Conservation (phyloP, 2,329 filamentous ascomycete species). For the Conoideocrella luteorostrata region DNA sequence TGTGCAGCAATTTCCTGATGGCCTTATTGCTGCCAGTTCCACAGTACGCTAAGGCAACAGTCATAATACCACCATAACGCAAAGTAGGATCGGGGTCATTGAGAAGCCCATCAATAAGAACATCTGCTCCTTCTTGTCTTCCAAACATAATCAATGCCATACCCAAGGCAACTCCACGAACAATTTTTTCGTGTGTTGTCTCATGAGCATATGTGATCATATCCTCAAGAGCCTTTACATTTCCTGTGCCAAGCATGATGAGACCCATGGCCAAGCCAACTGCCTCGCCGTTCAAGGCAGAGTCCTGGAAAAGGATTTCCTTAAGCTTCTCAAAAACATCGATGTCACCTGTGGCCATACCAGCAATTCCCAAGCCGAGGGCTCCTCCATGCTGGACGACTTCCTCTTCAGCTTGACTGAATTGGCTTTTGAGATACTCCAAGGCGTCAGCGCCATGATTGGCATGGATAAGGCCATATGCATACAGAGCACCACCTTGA, state of each 20-base stretch:
- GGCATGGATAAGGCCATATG: slow-evolving; percentile 91
- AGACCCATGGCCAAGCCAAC: slow-evolving; percentile 94
- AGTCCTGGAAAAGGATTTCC: slow-evolving; percentile 83
- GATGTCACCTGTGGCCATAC: slow-evolving; percentile 91
- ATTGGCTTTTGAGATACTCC: slow-evolving; percentile 70
- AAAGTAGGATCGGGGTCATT: slow-evolving; percentile 91
- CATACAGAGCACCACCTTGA: slow-evolving; percentile 91
- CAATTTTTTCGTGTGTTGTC: slow-evolving; percentile 98
- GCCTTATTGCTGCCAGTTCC: slow-evolving; percentile 98
- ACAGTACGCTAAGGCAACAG: slow-evolving; percentile 95
- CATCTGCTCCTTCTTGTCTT: slow-evolving; percentile 88
- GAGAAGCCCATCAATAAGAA: slow-evolving; percentile 86
- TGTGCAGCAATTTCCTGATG: slow-evolving; percentile 88
- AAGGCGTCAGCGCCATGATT: slow-evolving; percentile 92
- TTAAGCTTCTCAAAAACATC: slow-evolving; percentile 89
- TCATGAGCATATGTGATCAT: slow-evolving; percentile 98
- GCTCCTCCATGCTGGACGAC: slow-evolving; percentile 96
- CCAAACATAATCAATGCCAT: slow-evolving; percentile 99
- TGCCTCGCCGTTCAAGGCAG: slow-evolving; percentile 92
- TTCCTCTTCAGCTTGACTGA: slow-evolving; percentile 73
- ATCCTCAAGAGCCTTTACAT: slow-evolving; percentile 84
- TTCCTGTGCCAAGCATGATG: slow-evolving; percentile 97
- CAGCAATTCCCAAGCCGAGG: slow-evolving; percentile 88
- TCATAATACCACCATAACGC: slow-evolving; percentile 96
- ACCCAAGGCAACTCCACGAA: slow-evolving; percentile 87